These are phyloP conservation scores for Sphaerosporella brunnea DNA, from an alignment of 495 filamentous ascomycete genomes.

Conservation along the genomic window DNA sequence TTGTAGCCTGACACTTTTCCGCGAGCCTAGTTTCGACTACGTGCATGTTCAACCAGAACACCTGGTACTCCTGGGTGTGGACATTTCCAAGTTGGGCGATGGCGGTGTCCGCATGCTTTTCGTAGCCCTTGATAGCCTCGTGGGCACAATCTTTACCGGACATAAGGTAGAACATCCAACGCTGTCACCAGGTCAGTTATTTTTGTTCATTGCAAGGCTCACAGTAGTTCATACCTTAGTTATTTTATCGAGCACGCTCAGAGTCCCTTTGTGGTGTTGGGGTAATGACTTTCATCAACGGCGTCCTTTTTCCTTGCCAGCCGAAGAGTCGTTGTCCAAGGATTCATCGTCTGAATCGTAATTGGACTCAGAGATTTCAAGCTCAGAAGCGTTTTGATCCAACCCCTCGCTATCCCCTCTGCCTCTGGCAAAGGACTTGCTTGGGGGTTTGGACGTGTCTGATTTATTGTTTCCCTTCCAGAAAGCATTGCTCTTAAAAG, in stretches of 20 bases:
- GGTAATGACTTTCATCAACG: constrained; percentile 16
- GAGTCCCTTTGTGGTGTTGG: constrained; percentile 17
- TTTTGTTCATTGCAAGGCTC: not conserved
- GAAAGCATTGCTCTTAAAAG: not conserved
- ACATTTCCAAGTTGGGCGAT: constrained; percentile 7
- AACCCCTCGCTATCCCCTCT: too few species aligned
- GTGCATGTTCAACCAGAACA: not conserved
- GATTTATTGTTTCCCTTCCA: not conserved
- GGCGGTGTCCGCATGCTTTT: constrained; percentile 13
- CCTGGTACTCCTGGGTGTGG: constrained; percentile 13
- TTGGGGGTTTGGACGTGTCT: not conserved
- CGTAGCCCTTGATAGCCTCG: constrained; percentile 14
- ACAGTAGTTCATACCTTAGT: constrained; percentile 9
- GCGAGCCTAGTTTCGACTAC: not conserved
- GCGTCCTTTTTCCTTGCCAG: not conserved
- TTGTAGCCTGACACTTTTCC: not conserved
- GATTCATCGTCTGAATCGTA: not conserved
- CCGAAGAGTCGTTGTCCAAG: not conserved
- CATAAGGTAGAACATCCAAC: constrained; percentile 18
- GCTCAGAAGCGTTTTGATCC: too few species aligned
- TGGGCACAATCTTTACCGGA: constrained; percentile 16
- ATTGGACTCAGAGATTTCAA: not conserved
- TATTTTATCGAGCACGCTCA: constrained; percentile 17
- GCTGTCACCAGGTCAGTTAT: not conserved
- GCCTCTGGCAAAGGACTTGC: too few species aligned